Base-by-base conservation (phyloP, 176 grass and related monocot genomes). In the Lolium perenne region DNA sequence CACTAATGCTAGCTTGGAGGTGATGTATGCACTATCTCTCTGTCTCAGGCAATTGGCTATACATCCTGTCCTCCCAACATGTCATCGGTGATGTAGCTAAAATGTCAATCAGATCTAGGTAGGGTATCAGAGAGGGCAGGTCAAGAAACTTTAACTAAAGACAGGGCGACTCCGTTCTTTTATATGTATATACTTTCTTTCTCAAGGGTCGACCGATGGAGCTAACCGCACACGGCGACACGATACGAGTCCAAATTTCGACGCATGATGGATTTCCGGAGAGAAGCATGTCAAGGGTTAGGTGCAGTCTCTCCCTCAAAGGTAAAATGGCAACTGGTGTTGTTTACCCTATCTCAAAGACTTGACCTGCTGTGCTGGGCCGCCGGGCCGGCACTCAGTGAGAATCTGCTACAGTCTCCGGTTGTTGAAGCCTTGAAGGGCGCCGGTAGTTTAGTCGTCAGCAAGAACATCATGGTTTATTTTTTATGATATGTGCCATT, bases 201-300 rank as follows among this genome's bases (percentile, higher is more conserved):
- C 66, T 83, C 45, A 75, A 15, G 13, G 53, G 11, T 15, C n/a
- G 47, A 64, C 6, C 43, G 10, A 67, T 65, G 29, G 35, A 65
- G 49, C 56, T 47, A 47, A 1, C 23, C 20, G 53, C n/a, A 17
- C 55, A 62, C 13, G 18, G 83, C 10, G 63, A 79, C 53, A 8
- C 45, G 6, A 15, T 23, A 59, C 64, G 14, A 69, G 8, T 47
- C 46, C 46, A 47, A 47, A 47, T 10, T 45, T 47, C 8, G 46
- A 47, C 48, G 66, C 67, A 67, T 35, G 32, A 35, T 20, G 57
- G 32, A 22, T 83, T 86, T 83, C 79, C 54, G 78, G 51, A 64
- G 8, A 50, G 72, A 76, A 86, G 49, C 49, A 69, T 82, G 79
- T 89, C 90, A 88, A 92, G 74, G 69, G 74, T 89, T 92, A 76